A percentile compares a stretch with the other conserved stretches of the same genome.
These are phyloP conservation scores for Jasminum sambac DNA, from an alignment of 257 asterid genomes.

Conservation along the genomic window DNA sequence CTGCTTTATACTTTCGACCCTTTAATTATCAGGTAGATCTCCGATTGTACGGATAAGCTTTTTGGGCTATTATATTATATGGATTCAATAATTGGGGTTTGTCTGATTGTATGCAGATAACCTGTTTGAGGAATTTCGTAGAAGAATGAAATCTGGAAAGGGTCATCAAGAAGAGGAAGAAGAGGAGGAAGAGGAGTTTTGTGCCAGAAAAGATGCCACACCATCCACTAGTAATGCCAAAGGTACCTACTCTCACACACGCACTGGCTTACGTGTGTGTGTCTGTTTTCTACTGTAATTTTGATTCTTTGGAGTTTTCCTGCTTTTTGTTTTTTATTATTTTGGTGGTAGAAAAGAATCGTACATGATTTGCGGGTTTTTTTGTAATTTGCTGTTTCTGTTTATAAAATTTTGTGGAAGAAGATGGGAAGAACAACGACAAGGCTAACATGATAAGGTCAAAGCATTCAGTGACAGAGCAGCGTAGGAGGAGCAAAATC, in stretches of 20 bases:
- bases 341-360: conserved; percentile 11
- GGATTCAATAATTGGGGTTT: conserved; percentile 23
- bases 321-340: neutral
- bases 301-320: neutral
- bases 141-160: conserved; percentile 68
- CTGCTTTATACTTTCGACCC: neutral
- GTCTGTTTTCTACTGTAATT: neutral
- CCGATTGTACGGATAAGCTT: conserved; percentile 22
- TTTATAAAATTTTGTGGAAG: conserved; percentile 27
- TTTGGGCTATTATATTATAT: conserved; percentile 21
- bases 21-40: conserved; percentile 27
- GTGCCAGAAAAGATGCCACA: conserved; percentile 52
- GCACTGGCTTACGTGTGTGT: neutral
- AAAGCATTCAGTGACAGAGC: conserved; percentile 71
- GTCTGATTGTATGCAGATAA: conserved; percentile 10
- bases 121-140: neutral
- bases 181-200: conserved; percentile 72
- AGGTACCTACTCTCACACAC: conserved; percentile 34
- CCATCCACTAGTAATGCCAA: conserved; percentile 51
- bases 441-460: conserved; percentile 57
- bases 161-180: conserved; percentile 74
- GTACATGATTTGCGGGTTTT: neutral
- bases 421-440: conserved; percentile 60
- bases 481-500: conserved; percentile 69
- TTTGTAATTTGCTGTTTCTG: conserved; percentile 8